Conservation (phyloP, 2,329 filamentous ascomycete genomes). For the Diaporthe capsici region DNA sequence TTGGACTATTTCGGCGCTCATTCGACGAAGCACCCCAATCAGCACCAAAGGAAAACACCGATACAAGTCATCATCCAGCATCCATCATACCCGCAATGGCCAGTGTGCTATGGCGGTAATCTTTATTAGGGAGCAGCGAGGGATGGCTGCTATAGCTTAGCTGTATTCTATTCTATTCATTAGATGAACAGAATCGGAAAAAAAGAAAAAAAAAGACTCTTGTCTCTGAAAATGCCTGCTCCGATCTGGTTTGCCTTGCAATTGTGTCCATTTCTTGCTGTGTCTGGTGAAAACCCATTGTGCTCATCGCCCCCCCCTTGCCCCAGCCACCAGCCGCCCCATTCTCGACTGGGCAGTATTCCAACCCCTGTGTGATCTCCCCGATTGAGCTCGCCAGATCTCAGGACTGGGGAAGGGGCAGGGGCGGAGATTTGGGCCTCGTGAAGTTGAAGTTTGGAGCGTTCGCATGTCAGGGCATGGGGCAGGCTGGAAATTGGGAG, state of each 20-base stretch:
- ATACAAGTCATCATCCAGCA: conserved; percentile 16
- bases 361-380: conserved; percentile 15
- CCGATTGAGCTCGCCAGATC: conserved; percentile 27
- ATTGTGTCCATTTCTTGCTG: not conserved
- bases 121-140: conserved; percentile 34
- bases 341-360: not conserved
- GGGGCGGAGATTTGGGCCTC: conserved; percentile 35
- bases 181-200: conserved; percentile 33
- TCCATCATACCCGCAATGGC: conserved; percentile 27
- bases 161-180: conserved; percentile 35
- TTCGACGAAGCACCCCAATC: conserved; percentile 24
- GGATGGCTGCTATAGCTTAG: conserved; percentile 34
- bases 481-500: conserved; percentile 31
- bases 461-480: conserved; percentile 12
- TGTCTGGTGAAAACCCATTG: not conserved
- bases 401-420: conserved; percentile 8
- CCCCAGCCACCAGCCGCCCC: conserved; percentile 13
- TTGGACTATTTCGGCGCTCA: conserved; percentile 38
- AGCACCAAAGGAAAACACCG: conserved; percentile 31
- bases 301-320: not conserved
- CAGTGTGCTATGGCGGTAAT: conserved; percentile 37
- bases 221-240: conserved; percentile 26
- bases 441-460: conserved; percentile 31
- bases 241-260: not conserved
- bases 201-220: conserved; percentile 28